These are phyloP conservation scores for Teunomyces kruisii DNA, from an alignment of 805 yeast species.

Conservation along the genomic window DNA sequence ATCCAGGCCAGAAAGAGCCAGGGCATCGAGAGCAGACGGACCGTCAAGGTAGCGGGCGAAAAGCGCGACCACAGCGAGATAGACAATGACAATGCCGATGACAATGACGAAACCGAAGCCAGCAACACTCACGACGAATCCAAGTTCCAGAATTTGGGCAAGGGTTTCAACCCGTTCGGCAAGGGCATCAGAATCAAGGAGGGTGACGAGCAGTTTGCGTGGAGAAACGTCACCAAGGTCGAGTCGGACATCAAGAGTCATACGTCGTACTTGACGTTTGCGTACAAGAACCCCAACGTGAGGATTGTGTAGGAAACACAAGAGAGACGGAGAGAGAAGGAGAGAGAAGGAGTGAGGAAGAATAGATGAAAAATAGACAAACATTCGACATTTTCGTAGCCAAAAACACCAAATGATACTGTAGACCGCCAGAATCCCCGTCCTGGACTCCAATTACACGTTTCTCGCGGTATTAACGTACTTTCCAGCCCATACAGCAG, in stretches of 20 bases:
- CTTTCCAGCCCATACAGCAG: no score
- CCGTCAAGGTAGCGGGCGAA: constrained; percentile 28
- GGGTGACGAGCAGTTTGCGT: constrained; percentile 77
- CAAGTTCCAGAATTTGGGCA: constrained; percentile 38
- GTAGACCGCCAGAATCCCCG: no score
- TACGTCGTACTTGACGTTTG: constrained; percentile 92
- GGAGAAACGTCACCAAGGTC: constrained; percentile 82
- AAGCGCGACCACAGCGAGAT: constrained; percentile 19
- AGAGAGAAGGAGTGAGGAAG: background rate
- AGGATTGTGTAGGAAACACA: background rate
- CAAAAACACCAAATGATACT: no score
- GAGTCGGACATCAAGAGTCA: constrained; percentile 90
- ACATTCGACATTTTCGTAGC: no score
- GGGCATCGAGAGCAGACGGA: constrained; percentile 59
- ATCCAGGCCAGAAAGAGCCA: constrained; percentile 67
- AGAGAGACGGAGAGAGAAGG: background rate
- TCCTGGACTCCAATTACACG: no score
- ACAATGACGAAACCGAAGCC: constrained; percentile 11
- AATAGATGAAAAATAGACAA: background rate
- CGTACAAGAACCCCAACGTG: constrained; percentile 42
- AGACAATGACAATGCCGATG: constrained; percentile 13
- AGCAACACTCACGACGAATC: no score
- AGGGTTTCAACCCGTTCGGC: constrained; percentile 89
- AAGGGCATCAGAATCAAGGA: constrained; percentile 80
- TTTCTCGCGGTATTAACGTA: no score